Conservation (phyloP, 306 rosid genomes). For the Cicer pinnatifidum region DNA sequence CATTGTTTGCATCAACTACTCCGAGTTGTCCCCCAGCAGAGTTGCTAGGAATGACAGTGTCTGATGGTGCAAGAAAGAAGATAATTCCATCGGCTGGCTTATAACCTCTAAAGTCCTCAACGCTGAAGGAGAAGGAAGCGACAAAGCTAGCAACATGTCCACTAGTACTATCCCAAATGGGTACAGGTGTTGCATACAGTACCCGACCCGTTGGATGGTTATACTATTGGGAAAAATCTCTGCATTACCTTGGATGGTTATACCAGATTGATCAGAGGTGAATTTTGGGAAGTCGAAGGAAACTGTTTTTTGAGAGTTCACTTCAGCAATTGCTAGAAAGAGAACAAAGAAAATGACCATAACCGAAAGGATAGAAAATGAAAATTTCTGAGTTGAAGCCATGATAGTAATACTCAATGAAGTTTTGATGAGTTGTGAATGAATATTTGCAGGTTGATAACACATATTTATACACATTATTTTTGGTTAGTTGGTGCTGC, state of each 20-base stretch:
- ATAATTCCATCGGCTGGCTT: background rate
- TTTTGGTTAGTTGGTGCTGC: too few species aligned
- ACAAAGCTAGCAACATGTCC: constrained; percentile 1
- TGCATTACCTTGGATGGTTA: background rate
- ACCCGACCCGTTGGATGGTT: too few species aligned
- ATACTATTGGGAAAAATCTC: too few species aligned
- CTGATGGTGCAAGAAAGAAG: background rate
- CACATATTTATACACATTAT: too few species aligned
- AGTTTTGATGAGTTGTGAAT: too few species aligned
- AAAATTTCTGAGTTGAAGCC: background rate
- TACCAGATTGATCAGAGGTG: background rate
- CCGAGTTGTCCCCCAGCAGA: background rate
- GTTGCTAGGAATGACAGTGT: background rate
- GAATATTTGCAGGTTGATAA: too few species aligned
- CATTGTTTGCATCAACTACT: background rate
- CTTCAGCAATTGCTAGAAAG: background rate
- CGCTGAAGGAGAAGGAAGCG: background rate
- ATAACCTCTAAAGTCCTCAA: too few species aligned
- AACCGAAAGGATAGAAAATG: background rate
- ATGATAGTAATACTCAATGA: too few species aligned
- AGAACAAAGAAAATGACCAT: background rate
- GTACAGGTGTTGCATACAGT: background rate
- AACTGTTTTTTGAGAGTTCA: background rate
- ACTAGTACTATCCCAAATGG: background rate
- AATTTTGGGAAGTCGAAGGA: constrained; percentile 21